phyloP scores from a whole-genome alignment of 2,329 filamentous ascomycete species.

The Aulographum hederae region DNA sequence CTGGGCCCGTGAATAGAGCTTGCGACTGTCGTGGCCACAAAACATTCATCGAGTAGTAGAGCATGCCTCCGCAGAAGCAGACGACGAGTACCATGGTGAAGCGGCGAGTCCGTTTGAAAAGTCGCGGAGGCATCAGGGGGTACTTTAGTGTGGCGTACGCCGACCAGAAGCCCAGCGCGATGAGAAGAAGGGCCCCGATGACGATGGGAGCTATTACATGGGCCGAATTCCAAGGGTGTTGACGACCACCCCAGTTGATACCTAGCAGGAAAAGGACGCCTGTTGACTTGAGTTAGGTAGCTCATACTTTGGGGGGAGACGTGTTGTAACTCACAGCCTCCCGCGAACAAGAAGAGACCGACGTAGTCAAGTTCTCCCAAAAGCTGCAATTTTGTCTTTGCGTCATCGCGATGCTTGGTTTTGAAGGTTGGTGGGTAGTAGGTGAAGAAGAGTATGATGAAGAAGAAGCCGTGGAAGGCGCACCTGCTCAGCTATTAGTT shows the following conservation, averaged over 20 bases:
- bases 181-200: conserved; percentile 10
- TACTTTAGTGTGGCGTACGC: conserved; percentile 10
- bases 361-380: conserved; percentile 30
- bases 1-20: conserved; percentile 8
- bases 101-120: conserved; percentile 11
- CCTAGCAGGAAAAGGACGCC: conserved; percentile 15
- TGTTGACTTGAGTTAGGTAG: no score
- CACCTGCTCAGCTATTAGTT: conserved; percentile 19
- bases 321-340: conserved; percentile 28
- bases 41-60: conserved; percentile 13
- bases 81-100: conserved; percentile 9
- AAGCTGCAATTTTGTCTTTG: conserved; percentile 11
- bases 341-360: conserved; percentile 28
- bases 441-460: conserved; percentile 14
- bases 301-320: no score
- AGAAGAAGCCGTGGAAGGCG: conserved; percentile 11
- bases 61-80: conserved; percentile 10
- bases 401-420: conserved; percentile 13
- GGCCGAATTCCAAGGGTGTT: conserved; percentile 12
- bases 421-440: conserved; percentile 13
- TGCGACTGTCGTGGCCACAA: conserved; percentile 11
- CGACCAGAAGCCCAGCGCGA: conserved; percentile 13
- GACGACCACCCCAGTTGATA: conserved; percentile 11
- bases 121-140: conserved; percentile 13
- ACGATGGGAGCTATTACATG: conserved; percentile 11